phyloP scores from a whole-genome alignment of 176 grass and related monocot genomes.

The Secale cereale region DNA sequence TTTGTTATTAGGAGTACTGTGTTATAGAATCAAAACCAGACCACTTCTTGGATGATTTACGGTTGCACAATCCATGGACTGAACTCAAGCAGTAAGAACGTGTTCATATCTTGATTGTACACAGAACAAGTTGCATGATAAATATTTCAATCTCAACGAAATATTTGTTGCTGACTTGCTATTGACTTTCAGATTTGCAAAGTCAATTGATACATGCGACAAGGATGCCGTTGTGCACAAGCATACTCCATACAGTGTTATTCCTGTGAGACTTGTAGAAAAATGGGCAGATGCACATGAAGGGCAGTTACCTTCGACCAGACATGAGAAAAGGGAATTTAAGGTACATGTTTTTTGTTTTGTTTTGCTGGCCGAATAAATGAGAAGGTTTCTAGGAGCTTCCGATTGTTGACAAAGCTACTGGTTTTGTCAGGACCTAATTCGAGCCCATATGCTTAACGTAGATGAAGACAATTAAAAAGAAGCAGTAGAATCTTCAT shows the following conservation, averaged over 20 bases:
- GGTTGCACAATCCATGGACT: conserved; percentile 87
- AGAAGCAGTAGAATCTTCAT: conserved; percentile 94
- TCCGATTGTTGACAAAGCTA: conserved; percentile 18
- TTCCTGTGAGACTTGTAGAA: conserved; percentile 75
- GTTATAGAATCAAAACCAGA: conserved; percentile 94
- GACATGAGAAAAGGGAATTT: conserved; percentile 97
- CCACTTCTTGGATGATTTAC: conserved; percentile 94
- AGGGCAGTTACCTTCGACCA: conserved; percentile 72
- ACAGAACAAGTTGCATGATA: background rate
- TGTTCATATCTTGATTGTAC: background rate
- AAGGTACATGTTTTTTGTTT: conserved; percentile 52
- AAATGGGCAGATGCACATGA: conserved; percentile 83
- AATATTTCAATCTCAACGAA: background rate
- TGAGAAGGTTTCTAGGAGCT: background rate
- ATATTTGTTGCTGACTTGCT: background rate
- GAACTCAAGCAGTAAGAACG: conserved; percentile 84
- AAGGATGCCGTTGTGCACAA: conserved; percentile 94
- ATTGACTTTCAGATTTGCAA: conserved; percentile 64
- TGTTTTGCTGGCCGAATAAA: background rate
- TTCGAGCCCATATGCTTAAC: conserved; percentile 86
- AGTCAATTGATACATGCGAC: conserved; percentile 70
- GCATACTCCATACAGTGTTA: conserved; percentile 87
- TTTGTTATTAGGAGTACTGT: conserved; percentile 59
- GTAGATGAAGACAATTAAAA: conserved; percentile 95
- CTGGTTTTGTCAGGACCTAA: conserved; percentile 66